Evolutionary conservation across 345 rosid species (phyloP).

Genomic region (Fremontodendron californicum): DNA sequence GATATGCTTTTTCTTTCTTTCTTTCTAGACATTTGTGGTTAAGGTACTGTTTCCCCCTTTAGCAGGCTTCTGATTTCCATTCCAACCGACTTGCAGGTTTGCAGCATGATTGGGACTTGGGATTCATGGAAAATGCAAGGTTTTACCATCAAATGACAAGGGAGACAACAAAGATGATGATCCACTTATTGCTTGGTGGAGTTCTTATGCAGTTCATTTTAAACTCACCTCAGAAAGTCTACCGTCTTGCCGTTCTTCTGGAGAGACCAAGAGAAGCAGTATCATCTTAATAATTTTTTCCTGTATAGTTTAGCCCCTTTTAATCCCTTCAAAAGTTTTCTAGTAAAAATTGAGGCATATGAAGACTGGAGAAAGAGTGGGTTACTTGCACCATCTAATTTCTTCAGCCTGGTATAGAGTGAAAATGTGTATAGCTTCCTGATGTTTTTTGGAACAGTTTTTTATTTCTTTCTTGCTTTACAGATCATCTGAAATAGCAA

Average conservation of each 20-base stretch:
- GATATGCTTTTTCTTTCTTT: not conserved
- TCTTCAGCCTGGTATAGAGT: not conserved
- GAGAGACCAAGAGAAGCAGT: not conserved
- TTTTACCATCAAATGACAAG: not conserved
- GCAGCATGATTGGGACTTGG: not conserved
- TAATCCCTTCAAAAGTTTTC: not conserved
- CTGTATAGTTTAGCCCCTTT: not conserved
- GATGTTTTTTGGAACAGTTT: not conserved
- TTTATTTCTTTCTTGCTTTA: not conserved
- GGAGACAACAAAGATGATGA: constrained; percentile 10
- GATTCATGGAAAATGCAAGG: not conserved
- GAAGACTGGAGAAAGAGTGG: constrained; percentile 1
- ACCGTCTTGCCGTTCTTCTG: not conserved
- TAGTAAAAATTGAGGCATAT: not conserved
- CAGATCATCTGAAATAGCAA: not conserved
- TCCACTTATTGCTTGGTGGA: not conserved
- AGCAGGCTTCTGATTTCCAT: not conserved
- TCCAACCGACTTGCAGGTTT: not conserved
- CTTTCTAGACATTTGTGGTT: not conserved
- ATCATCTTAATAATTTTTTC: not conserved
- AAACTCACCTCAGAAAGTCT: not conserved
- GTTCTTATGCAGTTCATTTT: not conserved
- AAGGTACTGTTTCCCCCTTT: not conserved
- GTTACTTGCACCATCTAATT: not conserved
- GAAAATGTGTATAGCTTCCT: not conserved